Conservation (phyloP, 2,329 filamentous ascomycete species). For the Sarocladium strictum region DNA sequence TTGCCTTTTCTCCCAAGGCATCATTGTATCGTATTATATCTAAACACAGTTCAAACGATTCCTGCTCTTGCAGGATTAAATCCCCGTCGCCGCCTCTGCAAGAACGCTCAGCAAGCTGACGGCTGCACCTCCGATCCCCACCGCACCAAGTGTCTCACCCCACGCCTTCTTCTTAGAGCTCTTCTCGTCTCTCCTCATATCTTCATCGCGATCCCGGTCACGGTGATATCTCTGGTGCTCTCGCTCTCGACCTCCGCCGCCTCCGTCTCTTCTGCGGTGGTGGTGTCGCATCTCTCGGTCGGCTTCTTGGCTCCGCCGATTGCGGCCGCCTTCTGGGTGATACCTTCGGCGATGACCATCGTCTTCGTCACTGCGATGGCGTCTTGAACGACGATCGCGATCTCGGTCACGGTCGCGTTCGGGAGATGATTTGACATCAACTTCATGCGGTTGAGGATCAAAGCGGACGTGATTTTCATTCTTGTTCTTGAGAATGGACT, state of each 20-base stretch:
- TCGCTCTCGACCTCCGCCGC: slow-evolving; percentile 23
- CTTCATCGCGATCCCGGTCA: slow-evolving; percentile 13
- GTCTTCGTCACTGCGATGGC: slow-evolving; percentile 18
- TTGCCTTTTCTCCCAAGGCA: neutral
- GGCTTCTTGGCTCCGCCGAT: neutral
- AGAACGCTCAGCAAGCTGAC: slow-evolving; percentile 53
- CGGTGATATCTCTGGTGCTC: slow-evolving; percentile 31
- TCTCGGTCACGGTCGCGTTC: slow-evolving; percentile 23
- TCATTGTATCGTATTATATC: neutral
- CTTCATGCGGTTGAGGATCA: slow-evolving; percentile 40
- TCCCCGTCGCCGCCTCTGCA: slow-evolving; percentile 44
- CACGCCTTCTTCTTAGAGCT: slow-evolving; percentile 38
- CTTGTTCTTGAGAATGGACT: slow-evolving; percentile 57
- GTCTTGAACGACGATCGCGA: slow-evolving; percentile 15
- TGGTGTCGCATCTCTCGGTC: slow-evolving; percentile 19
- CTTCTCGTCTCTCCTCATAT: slow-evolving; percentile 27
- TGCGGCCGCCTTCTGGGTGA: slow-evolving; percentile 16
- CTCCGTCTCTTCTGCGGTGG: neutral
- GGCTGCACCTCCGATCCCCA: slow-evolving; percentile 55
- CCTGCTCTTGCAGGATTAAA: slow-evolving; percentile 13
- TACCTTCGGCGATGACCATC: slow-evolving; percentile 12
- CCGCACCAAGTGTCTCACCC: slow-evolving; percentile 50
- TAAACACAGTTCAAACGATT: neutral
- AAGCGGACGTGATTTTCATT: slow-evolving; percentile 53
- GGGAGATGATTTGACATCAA: slow-evolving; percentile 26